Conservation (phyloP, 768 basidiomycete species). For the Lentinula edodes region DNA sequence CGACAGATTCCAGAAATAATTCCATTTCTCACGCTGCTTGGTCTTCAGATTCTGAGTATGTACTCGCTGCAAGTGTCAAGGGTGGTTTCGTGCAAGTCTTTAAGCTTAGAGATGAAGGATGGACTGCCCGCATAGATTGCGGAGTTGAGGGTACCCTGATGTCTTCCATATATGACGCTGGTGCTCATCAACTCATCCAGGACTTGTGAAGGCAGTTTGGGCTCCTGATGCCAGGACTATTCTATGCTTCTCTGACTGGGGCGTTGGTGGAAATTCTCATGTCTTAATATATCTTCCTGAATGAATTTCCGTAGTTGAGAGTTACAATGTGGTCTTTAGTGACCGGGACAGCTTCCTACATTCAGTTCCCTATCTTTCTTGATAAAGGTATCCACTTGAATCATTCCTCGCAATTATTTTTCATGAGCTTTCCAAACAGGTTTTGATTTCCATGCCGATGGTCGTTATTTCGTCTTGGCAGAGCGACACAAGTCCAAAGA, state of each 20-base stretch:
- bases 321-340: constrained; percentile 83
- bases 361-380: constrained; percentile 80
- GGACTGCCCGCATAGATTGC: constrained; percentile 73
- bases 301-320: constrained; percentile 50
- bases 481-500: constrained; percentile 91
- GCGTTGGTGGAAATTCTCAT: constrained; percentile 47
- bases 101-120: constrained; percentile 74
- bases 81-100: constrained; percentile 68
- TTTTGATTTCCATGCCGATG: constrained; percentile 74
- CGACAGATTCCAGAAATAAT: constrained; percentile 21
- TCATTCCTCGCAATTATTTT: not conserved
- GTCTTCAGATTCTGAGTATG: constrained; percentile 85
- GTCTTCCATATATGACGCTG: not conserved
- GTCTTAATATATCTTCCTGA: constrained; percentile 1
- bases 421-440: constrained; percentile 32
- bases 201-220: constrained; percentile 87
- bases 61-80: constrained; percentile 76
- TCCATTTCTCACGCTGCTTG: constrained; percentile 75
- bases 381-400: constrained; percentile 54
- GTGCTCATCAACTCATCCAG: constrained; percentile 20
- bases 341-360: constrained; percentile 70
- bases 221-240: constrained; percentile 79
- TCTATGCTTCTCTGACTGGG: constrained; percentile 90
- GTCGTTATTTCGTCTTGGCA: constrained; percentile 78
- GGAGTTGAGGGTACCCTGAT: constrained; percentile 58